Conservation (phyloP, 1,284 basidiomycete genomes). For the Phlebopus sp. region DNA sequence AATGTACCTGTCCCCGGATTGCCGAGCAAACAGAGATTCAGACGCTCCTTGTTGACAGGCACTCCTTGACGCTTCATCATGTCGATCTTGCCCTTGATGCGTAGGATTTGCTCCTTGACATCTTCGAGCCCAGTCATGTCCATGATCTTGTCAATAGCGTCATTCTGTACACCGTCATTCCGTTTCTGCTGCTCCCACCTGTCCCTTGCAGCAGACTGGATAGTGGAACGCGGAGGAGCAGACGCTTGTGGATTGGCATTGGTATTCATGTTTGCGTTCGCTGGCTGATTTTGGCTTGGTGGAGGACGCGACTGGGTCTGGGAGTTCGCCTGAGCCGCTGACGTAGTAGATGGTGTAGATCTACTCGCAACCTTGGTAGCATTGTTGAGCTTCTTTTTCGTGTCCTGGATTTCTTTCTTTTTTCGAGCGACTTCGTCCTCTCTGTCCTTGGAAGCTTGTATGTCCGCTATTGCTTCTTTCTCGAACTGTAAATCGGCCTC, state of each 20-base stretch:
- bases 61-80: conserved; percentile 42
- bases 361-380: conserved; percentile 6
- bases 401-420: conserved; percentile 32
- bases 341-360: neutral
- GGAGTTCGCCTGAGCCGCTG: neutral
- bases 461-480: conserved; percentile 28
- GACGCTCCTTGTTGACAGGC: conserved; percentile 48
- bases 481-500: conserved; percentile 31
- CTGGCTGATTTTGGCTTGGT: conserved; percentile 3
- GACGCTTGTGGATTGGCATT: conserved; percentile 1
- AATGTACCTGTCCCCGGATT: conserved; percentile 62
- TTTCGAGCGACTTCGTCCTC: conserved; percentile 31
- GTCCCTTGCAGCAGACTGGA: conserved; percentile 34
- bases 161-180: conserved; percentile 43
- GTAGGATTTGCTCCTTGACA: conserved; percentile 50
- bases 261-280: neutral
- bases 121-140: conserved; percentile 55
- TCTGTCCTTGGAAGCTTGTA: conserved; percentile 27
- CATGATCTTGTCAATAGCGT: conserved; percentile 54
- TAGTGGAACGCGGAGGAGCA: conserved; percentile 12
- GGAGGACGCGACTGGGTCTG: conserved; percentile 8
- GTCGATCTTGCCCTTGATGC: conserved; percentile 52
- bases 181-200: conserved; percentile 52
- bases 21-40: conserved; percentile 55
- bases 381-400: conserved; percentile 13